Base-by-base conservation (phyloP, 768 basidiomycete species). In the Leucocoprinus sp. region DNA sequence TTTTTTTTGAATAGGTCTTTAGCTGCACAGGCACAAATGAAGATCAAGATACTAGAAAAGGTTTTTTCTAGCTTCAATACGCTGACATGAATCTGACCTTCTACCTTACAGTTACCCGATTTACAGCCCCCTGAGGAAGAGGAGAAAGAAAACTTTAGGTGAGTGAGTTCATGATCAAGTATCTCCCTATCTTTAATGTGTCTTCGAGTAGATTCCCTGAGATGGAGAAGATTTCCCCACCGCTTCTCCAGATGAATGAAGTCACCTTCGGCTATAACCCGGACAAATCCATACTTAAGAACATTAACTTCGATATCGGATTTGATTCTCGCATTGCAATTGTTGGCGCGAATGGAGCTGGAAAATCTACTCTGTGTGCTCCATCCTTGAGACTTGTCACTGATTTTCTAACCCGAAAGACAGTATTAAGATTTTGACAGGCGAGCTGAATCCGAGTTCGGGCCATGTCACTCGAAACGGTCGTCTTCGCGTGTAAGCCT, bases 201-300 rank as follows among this genome's bases (percentile, higher is more conserved):
- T 1, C 21, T 6, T 22, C 31, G 4, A 12, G 14, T 22, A 90
- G 88, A 55, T 89, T 99, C 74, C 91, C 92, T 1, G 93, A 96
- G 49, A 81, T 92, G 5, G 96, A 98, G 58, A 98, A 98, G 68
- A 90, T 98, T 55, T 93, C 96, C 4, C 93, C 96, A 5, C 96
- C 96, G 0, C 64, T 98, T 11, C 70, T 99, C 14, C 96, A 98
- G 59, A 80, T 97, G 59, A 84, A 86, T 50, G 85, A 91, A 54
- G 88, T 89, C 21, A 81, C 78, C 1, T 99, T 98, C 58, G 91
- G 92, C 24, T 99, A 98, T 63, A 71, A 72, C 0, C 66, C 70
- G 0, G 84, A 90, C 8, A 87, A 85, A 55, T 61, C 84, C 28
- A 72, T 98, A 39, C 66, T 99, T 21, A 82, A 80, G 54, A 69